These are phyloP conservation scores for Silybum marianum DNA, from an alignment of 129 eudicot species.

Conservation along the genomic window DNA sequence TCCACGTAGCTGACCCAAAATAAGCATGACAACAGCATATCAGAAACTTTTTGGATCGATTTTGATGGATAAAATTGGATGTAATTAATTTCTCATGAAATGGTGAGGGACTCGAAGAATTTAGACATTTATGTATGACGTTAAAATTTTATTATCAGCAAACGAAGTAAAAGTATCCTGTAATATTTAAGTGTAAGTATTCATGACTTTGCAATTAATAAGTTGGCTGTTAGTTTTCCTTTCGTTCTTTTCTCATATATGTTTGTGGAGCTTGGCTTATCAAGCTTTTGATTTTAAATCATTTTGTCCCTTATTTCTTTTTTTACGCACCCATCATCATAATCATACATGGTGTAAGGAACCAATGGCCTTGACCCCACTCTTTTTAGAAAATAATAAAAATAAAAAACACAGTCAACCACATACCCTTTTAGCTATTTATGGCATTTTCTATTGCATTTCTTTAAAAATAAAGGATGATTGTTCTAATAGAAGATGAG, in stretches of 20 bases:
- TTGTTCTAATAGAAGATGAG: background rate
- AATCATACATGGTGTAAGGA: background rate
- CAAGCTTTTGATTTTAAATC: background rate
- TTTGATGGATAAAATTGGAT: background rate
- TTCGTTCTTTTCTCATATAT: background rate
- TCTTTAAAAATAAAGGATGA: background rate
- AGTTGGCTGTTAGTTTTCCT: background rate
- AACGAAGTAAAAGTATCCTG: background rate
- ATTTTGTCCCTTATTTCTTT: background rate
- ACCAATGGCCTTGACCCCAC: background rate
- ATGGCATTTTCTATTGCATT: background rate
- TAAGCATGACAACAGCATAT: background rate
- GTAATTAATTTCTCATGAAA: background rate
- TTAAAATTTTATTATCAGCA: background rate
- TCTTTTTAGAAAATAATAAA: background rate
- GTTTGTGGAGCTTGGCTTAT: background rate
- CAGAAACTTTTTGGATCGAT: background rate
- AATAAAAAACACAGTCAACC: background rate
- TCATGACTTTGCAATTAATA: background rate
- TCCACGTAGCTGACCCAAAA: background rate
- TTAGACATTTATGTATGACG: background rate
- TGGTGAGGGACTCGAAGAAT: background rate
- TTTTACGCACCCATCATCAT: background rate
- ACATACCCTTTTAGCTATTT: background rate
- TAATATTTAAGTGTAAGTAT: slow-evolving; percentile 1